These are phyloP conservation scores for Theileria luwenshuni DNA, from an alignment of 169 alveolate species.

Conservation along the genomic window DNA sequence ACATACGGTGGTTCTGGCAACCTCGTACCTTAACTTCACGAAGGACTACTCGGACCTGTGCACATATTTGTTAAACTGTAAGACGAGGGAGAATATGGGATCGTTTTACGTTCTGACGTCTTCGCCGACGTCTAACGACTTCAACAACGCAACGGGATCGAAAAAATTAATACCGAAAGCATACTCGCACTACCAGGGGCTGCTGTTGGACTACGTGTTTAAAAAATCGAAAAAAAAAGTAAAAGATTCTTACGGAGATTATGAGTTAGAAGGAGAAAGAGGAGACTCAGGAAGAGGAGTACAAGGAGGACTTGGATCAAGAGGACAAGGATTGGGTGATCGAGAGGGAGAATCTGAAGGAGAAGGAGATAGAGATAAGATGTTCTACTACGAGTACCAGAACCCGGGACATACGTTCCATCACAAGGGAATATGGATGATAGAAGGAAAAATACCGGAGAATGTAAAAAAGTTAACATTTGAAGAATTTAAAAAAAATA, in stretches of 20 bases:
- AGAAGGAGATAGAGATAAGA: background rate
- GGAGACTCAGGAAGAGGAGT: conserved; percentile 16
- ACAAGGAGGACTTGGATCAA: conserved; percentile 48
- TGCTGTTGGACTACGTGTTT: conserved; percentile 19
- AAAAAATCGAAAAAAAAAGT: conserved; percentile 20
- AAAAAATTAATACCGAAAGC: conserved; percentile 43
- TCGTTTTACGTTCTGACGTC: conserved; percentile 69
- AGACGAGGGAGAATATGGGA: conserved; percentile 32
- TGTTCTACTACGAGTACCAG: conserved; percentile 46
- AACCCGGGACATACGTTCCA: conserved; percentile 70
- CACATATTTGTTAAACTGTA: conserved; percentile 34
- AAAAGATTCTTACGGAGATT: conserved; percentile 3
- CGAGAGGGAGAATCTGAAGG: background rate
- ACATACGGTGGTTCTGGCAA: conserved; percentile 70
- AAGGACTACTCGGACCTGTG: conserved; percentile 53
- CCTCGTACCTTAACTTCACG: conserved; percentile 79
- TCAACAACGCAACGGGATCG: conserved; percentile 59
- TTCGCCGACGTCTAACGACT: conserved; percentile 76
- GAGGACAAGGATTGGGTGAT: background rate
- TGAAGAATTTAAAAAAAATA: conserved; percentile 31
- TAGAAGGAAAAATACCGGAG: conserved; percentile 53
- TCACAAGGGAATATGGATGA: conserved; percentile 70
- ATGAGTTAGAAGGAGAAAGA: background rate
- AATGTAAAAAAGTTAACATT: conserved; percentile 37
- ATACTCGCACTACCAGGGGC: conserved; percentile 24